These are phyloP conservation scores for Syzygium aromaticum DNA, from an alignment of 345 rosid genomes.

Conservation along the genomic window DNA sequence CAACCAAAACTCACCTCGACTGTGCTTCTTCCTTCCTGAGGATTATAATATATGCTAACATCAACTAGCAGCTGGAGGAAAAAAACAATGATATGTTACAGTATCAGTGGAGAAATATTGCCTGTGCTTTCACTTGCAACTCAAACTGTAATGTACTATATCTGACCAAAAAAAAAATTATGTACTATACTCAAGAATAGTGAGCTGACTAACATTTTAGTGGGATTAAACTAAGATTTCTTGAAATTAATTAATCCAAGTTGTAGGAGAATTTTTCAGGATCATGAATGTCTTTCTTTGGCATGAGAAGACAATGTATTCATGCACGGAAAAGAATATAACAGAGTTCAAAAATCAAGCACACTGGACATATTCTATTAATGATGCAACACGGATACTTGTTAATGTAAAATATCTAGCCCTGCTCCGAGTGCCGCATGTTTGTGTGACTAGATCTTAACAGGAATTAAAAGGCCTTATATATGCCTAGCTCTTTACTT, in stretches of 20 bases:
- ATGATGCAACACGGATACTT: background rate
- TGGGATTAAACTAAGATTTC: background rate
- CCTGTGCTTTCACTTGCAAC: background rate
- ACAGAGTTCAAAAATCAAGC: background rate
- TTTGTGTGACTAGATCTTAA: background rate
- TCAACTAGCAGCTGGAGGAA: constrained; percentile 49
- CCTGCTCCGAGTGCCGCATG: background rate
- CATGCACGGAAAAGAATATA: background rate
- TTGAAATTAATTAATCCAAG: background rate
- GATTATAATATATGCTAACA: constrained; percentile 53
- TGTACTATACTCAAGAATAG: background rate
- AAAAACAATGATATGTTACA: background rate
- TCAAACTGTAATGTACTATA: background rate
- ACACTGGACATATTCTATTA: background rate
- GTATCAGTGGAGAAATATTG: background rate
- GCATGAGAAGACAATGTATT: background rate
- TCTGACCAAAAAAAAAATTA: background rate
- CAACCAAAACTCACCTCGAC: constrained; percentile 45
- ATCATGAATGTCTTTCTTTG: background rate
- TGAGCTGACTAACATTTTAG: background rate
- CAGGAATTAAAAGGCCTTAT: background rate
- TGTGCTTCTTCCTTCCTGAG: constrained; percentile 74
- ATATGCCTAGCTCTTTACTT: background rate
- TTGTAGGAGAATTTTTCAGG: background rate
- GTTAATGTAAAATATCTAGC: background rate